phyloP scores from a whole-genome alignment of 768 basidiomycete genomes.

The Macrolepiota dolichaula region DNA sequence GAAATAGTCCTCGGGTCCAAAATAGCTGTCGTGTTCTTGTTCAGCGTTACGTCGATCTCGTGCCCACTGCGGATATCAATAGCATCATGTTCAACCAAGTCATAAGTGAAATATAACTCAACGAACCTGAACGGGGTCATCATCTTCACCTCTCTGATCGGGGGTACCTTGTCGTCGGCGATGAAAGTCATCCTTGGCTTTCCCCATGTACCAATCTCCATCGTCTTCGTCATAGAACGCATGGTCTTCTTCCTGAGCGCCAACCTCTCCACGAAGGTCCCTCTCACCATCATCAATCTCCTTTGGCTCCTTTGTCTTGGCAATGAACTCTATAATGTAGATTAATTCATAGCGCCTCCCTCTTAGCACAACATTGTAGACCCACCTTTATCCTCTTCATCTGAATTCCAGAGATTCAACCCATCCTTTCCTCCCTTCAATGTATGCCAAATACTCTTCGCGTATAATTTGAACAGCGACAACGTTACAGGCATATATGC shows the following conservation, averaged over 20 bases:
- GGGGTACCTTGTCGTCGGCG: constrained; percentile 41
- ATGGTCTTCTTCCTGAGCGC: constrained; percentile 29
- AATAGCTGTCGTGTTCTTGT: constrained; percentile 69
- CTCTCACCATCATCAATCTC: constrained; percentile 38
- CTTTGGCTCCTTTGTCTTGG: constrained; percentile 28
- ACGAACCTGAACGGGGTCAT: constrained; percentile 69
- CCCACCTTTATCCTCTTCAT: constrained; percentile 46
- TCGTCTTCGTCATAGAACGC: constrained; percentile 50
- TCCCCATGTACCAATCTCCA: constrained; percentile 79
- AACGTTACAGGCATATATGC: constrained; percentile 86
- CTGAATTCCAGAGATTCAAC: constrained; percentile 61
- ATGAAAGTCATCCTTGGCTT: constrained; percentile 76
- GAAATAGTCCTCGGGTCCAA: constrained; percentile 81
- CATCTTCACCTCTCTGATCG: constrained; percentile 46
- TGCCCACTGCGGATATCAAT: constrained; percentile 57
- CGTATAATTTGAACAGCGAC: constrained; percentile 78
- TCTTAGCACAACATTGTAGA: background rate
- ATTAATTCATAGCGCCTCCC: background rate
- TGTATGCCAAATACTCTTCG: constrained; percentile 82
- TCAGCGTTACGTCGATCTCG: constrained; percentile 70
- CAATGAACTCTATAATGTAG: constrained; percentile 9
- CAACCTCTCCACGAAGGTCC: constrained; percentile 23
- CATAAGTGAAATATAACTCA: background rate
- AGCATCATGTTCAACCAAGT: background rate
- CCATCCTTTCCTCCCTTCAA: constrained; percentile 68